Conservation (phyloP, 2,329 filamentous ascomycete genomes). For the Colletotrichum cuscutae region DNA sequence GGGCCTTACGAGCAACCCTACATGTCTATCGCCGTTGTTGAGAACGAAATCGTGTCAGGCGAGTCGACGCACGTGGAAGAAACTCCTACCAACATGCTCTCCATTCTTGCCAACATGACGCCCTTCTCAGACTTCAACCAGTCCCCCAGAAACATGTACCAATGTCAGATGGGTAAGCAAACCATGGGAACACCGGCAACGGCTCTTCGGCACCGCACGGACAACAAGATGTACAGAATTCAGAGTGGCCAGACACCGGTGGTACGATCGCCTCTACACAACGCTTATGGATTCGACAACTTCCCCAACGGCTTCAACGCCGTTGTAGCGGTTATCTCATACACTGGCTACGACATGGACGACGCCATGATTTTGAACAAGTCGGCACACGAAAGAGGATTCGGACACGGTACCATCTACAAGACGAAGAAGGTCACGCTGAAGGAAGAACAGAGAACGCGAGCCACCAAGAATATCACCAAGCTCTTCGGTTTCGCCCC, state of each 20-base stretch:
- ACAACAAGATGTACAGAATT: conserved; percentile 96
- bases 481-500: conserved; percentile 95
- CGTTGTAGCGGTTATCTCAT: conserved; percentile 96
- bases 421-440: conserved; percentile 95
- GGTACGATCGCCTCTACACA: conserved; percentile 91
- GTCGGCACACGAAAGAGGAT: conserved; percentile 93
- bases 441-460: conserved; percentile 78
- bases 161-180: conserved; percentile 99
- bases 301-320: conserved; percentile 97
- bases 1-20: conserved; percentile 97
- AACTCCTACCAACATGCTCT: conserved; percentile 95
- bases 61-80: conserved; percentile 94
- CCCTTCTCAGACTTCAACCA: conserved; percentile 99
- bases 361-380: conserved; percentile 99
- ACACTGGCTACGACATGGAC: conserved; percentile 99
- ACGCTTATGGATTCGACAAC: conserved; percentile 96
- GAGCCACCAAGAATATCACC: conserved; percentile 74
- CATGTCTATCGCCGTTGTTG: conserved; percentile 96
- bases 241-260: conserved; percentile 97
- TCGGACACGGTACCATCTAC: conserved; percentile 95
- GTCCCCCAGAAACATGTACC: conserved; percentile 98
- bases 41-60: conserved; percentile 86
- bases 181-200: conserved; percentile 97
- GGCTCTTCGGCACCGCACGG: conserved; percentile 85
- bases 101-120: conserved; percentile 97